Percentiles rank a stretch among this genome's conserved stretches.
These are phyloP conservation scores for Rhizophlyctis rosea DNA, from an alignment of 192 early-diverging fungal genomes.

Conservation along the genomic window DNA sequence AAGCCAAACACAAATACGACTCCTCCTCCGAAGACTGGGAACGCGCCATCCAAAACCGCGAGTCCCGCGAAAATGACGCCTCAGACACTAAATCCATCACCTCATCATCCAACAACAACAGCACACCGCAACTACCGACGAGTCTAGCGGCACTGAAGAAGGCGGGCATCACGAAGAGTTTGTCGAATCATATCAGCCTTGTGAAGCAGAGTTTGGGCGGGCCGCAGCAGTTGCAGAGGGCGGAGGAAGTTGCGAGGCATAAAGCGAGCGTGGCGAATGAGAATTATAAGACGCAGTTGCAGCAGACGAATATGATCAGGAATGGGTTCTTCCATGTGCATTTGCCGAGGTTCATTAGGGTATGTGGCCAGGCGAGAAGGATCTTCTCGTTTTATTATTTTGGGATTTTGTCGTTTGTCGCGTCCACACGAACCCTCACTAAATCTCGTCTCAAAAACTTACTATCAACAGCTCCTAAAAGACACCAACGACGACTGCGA, in stretches of 20 bases:
- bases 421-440: not conserved
- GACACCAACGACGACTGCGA: constrained; percentile 83
- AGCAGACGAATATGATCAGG: constrained; percentile 69
- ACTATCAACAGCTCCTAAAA: constrained; percentile 51
- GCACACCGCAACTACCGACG: too few relatives aligned
- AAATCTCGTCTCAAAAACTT: constrained; percentile 1
- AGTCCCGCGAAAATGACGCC: constrained; percentile 9
- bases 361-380: constrained; percentile 36
- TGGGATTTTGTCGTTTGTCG: constrained; percentile 8
- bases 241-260: constrained; percentile 82
- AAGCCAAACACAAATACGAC: constrained; percentile 82
- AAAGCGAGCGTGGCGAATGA: constrained; percentile 81
- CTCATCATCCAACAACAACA: not conserved
- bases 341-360: constrained; percentile 79
- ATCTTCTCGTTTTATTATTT: not conserved
- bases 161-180: constrained; percentile 47
- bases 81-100: not conserved
- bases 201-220: not conserved
- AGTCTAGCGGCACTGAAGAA: constrained; percentile 24
- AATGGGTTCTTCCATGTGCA: constrained; percentile 75
- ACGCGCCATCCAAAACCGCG: constrained; percentile 42
- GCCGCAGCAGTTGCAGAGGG: constrained; percentile 68
- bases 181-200: constrained; percentile 7
- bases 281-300: constrained; percentile 77
- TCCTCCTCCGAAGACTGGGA: constrained; percentile 83